Conservation (phyloP, 1,139 yeast genomes). For the Debaryomycetaceae sp. region DNA sequence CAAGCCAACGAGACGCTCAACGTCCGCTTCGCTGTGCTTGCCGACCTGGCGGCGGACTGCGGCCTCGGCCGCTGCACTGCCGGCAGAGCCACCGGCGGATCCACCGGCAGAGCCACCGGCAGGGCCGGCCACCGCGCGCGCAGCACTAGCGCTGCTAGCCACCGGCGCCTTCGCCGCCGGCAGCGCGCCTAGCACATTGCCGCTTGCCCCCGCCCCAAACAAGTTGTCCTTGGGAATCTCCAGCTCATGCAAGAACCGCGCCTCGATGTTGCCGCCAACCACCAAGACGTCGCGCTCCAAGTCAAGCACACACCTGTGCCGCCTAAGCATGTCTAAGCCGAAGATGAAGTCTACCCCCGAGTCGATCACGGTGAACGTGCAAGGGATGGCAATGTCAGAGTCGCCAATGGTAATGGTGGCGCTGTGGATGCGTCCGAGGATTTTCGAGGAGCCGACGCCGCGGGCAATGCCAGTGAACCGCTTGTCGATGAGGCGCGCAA, state of each 20-base stretch:
- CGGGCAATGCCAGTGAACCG: slow-evolving; percentile 78
- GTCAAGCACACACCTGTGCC: slow-evolving; percentile 83
- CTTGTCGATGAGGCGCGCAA: slow-evolving; percentile 72
- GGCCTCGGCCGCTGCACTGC: slow-evolving; percentile 9
- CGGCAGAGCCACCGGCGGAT: slow-evolving; percentile 11
- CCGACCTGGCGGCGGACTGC: slow-evolving; percentile 3
- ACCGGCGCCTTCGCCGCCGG: slow-evolving; percentile 6
- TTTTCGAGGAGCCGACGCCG: slow-evolving; percentile 84
- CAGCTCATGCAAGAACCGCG: slow-evolving; percentile 67
- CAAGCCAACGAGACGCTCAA: slow-evolving; percentile 54
- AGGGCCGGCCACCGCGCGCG: slow-evolving; percentile 17
- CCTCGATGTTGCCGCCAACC: slow-evolving; percentile 65
- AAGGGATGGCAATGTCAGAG: slow-evolving; percentile 50
- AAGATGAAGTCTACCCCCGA: slow-evolving; percentile 64
- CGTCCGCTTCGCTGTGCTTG: slow-evolving; percentile 37
- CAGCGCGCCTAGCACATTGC: background rate
- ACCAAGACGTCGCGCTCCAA: slow-evolving; percentile 61
- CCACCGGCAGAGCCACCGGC: slow-evolving; percentile 27
- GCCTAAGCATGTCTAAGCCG: slow-evolving; percentile 78
- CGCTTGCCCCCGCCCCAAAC: slow-evolving; percentile 10
- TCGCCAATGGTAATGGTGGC: slow-evolving; percentile 80
- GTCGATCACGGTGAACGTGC: slow-evolving; percentile 79
- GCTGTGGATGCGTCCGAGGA: slow-evolving; percentile 81
- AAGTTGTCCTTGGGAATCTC: slow-evolving; percentile 27
- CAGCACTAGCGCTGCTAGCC: slow-evolving; percentile 9